Evolutionary conservation across 345 rosid genomes (phyloP), one percentile per base, ranked within the genome.

Genomic region (Eucalyptus microcorys): DNA sequence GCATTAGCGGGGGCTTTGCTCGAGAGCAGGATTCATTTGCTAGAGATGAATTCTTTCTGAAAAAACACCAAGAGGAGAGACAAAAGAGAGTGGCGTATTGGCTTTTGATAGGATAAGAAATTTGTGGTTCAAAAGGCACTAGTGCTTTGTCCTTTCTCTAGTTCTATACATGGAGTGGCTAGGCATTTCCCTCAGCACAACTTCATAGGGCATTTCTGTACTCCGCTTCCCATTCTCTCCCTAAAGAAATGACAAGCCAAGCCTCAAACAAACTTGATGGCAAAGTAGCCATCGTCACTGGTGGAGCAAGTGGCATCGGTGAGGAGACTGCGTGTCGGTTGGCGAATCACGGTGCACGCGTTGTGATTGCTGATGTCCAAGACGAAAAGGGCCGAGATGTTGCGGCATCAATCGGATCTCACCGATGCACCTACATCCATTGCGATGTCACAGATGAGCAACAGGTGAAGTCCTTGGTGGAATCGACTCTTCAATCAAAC

Each of bases 391-490:
- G 90, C 24, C 49, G 87, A 40, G n/a, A 88, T 22, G 76, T 91
- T n/a, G 91, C 90, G 1, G 37, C 68, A 30, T 86, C 91, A 6
- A 88, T 90, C 11, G 86, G 89, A 47, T 49, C 27, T 47, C 71
- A 64, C 37, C 86, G 55, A 24, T 87, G 86, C 34, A 43, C 49
- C 86, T 92, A 87, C 53, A 32, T 91, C 40, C 91, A 80, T 81
- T 91, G 92, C 52, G 90, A 92, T 30, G 88, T 92, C 19, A 85
- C 92, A 8, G 27, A 86, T 17, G 92, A 91, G 90, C 68, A 87
- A 48, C 87, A 89, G 26, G 86, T 91, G 6, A 88, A 90, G 89
- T 48, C 81, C 64, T 61, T 91, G 8, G 89, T 91, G 22, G 59
- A 87, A 42, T 22, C 91, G 17, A 85, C 90, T 10, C 66, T 89